phyloP scores from a whole-genome alignment of 176 grass and related monocot species.

The Aegilops bicornis region DNA sequence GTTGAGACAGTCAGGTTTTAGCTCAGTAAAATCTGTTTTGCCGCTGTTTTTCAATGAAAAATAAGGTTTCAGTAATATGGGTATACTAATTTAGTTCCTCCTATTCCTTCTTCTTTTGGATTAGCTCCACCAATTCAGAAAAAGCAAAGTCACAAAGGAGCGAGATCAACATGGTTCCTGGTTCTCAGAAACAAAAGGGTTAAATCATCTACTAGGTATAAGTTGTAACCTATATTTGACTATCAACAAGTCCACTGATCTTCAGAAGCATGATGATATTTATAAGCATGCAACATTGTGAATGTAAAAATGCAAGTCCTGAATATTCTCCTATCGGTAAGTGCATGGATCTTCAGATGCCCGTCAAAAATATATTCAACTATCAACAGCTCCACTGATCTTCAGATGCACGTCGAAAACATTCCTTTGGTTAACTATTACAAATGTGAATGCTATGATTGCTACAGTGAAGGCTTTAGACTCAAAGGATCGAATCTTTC shows the following conservation, averaged over 20 bases:
- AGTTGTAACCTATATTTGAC: background rate
- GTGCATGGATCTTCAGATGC: conserved; percentile 2
- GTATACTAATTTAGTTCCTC: background rate
- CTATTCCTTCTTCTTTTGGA: background rate
- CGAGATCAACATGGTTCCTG: background rate
- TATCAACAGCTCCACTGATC: background rate
- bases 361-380: background rate
- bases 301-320: background rate
- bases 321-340: background rate
- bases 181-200: background rate
- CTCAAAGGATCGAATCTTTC: background rate
- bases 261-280: background rate
- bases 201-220: background rate
- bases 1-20: background rate
- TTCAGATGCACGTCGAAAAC: background rate
- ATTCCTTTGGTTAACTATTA: background rate
- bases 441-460: background rate
- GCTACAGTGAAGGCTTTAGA: background rate
- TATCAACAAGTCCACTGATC: no score
- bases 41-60: background rate
- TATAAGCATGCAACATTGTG: background rate
- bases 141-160: background rate
- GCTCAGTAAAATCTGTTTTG: background rate
- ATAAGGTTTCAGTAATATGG: background rate
- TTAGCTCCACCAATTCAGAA: background rate